These are phyloP conservation scores for Extremus antarcticus DNA, from an alignment of 495 filamentous ascomycete species.

Conservation along the genomic window DNA sequence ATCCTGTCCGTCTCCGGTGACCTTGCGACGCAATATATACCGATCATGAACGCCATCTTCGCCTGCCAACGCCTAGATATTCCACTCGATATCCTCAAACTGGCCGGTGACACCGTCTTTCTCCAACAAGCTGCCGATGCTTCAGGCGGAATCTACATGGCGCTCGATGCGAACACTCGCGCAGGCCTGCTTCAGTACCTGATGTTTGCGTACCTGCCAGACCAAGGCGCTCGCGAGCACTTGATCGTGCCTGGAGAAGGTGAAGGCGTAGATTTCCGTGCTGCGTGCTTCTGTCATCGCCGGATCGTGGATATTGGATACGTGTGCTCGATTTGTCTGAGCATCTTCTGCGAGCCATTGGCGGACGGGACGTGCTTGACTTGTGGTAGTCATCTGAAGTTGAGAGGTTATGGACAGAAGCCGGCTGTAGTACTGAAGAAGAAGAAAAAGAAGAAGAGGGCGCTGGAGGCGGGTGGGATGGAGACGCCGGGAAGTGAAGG, in stretches of 20 bases:
- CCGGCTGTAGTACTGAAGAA: conserved; percentile 62
- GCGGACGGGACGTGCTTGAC: conserved; percentile 55
- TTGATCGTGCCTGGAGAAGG: conserved; percentile 71
- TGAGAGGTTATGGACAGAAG: conserved; percentile 61
- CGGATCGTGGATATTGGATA: conserved; percentile 83
- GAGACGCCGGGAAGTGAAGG: conserved; percentile 21
- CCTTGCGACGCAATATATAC: conserved; percentile 84
- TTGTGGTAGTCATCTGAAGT: conserved; percentile 73
- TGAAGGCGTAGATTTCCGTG: conserved; percentile 78
- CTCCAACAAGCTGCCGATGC: conserved; percentile 89
- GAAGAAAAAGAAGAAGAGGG: conserved; percentile 66
- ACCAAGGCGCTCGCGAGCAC: conserved; percentile 52
- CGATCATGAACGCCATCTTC: conserved; percentile 96
- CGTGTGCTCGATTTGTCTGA: conserved; percentile 91
- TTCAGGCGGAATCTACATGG: conserved; percentile 68
- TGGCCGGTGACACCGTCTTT: conserved; percentile 81
- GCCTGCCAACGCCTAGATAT: conserved; percentile 77
- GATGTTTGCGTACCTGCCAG: conserved; percentile 87
- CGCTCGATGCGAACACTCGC: conserved; percentile 33
- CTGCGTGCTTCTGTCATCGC: conserved; percentile 94
- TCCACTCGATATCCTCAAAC: conserved; percentile 79
- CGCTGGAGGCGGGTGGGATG: conserved; percentile 30
- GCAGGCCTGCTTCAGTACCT: conserved; percentile 74
- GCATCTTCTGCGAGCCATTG: conserved; percentile 39
- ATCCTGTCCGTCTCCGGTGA: conserved; percentile 68